Evolutionary conservation across 2,329 filamentous ascomycete genomes (phyloP).

Genomic region (Aspergillus quadrilineatus): DNA sequence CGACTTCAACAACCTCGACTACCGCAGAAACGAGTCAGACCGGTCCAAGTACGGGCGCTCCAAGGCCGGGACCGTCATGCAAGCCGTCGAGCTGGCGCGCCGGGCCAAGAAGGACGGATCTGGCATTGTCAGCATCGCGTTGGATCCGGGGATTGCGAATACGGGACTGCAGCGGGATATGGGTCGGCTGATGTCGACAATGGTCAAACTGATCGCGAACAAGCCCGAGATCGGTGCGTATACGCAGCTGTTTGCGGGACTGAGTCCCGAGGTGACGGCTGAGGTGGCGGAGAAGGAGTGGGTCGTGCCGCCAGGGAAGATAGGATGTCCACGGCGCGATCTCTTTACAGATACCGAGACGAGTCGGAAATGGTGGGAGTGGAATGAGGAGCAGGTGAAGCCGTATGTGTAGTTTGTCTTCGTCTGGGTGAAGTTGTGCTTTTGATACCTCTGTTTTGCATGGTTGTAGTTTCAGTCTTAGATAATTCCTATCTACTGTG

Average conservation of each 20-base stretch:
- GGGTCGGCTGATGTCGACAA: neutral
- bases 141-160: constrained; percentile 14
- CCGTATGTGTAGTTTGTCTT: neutral
- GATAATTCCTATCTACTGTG: too few relatives aligned
- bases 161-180: constrained; percentile 15
- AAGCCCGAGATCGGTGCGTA: constrained; percentile 20
- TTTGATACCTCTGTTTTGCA: too few relatives aligned
- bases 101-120: neutral
- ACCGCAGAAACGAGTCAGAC: neutral
- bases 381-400: constrained; percentile 11
- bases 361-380: constrained; percentile 7
- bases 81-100: constrained; percentile 1
- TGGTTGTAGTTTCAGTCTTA: too few relatives aligned
- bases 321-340: neutral
- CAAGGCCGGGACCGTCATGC: constrained; percentile 2
- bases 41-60: neutral
- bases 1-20: constrained; percentile 7
- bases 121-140: neutral
- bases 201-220: neutral
- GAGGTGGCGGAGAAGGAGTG: neutral
- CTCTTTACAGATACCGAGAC: neutral
- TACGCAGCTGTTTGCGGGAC: constrained; percentile 23
- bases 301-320: constrained; percentile 5
- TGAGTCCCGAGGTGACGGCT: neutral
- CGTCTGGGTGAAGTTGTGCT: too few relatives aligned